Percentiles rank a stretch among this genome's conserved stretches.
Conservation (phyloP, 306 rosid species). For the Prunus mongolica region DNA sequence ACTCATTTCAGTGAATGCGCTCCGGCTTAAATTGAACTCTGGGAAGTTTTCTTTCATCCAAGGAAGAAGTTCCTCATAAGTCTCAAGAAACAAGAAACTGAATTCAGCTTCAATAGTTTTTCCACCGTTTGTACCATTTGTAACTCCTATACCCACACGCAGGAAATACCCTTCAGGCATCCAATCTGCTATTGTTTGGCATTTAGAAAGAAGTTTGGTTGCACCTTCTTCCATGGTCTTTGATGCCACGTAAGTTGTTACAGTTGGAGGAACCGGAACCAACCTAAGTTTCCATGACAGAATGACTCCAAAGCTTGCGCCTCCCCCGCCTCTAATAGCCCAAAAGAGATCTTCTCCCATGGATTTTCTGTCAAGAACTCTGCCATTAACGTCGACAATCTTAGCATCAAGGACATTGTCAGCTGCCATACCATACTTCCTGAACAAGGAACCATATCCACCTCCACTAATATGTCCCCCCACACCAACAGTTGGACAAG, state of each 20-base stretch:
- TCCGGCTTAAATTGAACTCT: constrained; percentile 52
- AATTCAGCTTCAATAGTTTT: constrained; percentile 46
- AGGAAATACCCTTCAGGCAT: constrained; percentile 46
- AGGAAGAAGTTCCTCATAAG: constrained; percentile 18
- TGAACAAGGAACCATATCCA: constrained; percentile 17
- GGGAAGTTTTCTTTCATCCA: constrained; percentile 43
- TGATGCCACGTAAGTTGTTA: constrained; percentile 40
- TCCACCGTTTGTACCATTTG: constrained; percentile 21
- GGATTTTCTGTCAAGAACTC: constrained; percentile 40
- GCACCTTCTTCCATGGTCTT: constrained; percentile 46
- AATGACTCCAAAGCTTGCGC: constrained; percentile 55
- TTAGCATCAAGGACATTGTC: constrained; percentile 58
- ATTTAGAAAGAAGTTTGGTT: constrained; percentile 32
- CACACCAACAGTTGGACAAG: constrained; percentile 23
- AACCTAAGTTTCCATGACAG: constrained; percentile 60
- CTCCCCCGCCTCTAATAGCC: constrained; percentile 75
- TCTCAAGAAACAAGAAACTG: constrained; percentile 43
- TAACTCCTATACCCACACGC: constrained; percentile 34
- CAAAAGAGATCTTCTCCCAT: constrained; percentile 76
- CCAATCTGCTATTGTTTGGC: constrained; percentile 44
- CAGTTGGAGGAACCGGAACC: constrained; percentile 44
- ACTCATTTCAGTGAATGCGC: constrained; percentile 46
- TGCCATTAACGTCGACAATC: constrained; percentile 45
- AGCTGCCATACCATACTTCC: constrained; percentile 59
- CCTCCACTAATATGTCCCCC: constrained; percentile 16